Percentiles rank a stretch among this genome's conserved stretches.
phyloP scores from a whole-genome alignment of 257 asterid species.

The Knoxia roxburghii region DNA sequence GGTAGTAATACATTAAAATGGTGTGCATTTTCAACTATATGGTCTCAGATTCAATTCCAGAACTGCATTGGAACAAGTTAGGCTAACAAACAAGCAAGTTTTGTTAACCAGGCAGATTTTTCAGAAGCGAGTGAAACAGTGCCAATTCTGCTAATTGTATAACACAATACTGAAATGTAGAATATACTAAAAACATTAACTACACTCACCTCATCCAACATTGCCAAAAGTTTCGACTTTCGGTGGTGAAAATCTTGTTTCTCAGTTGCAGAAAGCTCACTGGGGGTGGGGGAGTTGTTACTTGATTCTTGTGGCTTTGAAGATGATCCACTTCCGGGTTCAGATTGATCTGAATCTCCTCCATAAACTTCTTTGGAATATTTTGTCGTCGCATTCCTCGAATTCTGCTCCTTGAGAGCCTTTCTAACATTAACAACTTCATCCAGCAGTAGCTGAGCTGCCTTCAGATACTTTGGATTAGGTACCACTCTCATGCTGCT shows the following conservation, averaged over 20 bases:
- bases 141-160: background rate
- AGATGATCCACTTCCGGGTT: conserved; percentile 26
- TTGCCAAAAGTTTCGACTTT: conserved; percentile 61
- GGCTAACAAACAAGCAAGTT: background rate
- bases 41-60: background rate
- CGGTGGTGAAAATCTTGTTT: conserved; percentile 71
- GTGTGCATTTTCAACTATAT: background rate
- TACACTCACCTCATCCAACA: conserved; percentile 72
- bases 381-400: conserved; percentile 28
- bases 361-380: conserved; percentile 37
- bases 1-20: too few relatives aligned
- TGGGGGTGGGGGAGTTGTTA: conserved; percentile 16
- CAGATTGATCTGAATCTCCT: conserved; percentile 36
- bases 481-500: conserved; percentile 42
- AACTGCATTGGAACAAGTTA: background rate
- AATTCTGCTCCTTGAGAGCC: conserved; percentile 45
- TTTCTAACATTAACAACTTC: conserved; percentile 76
- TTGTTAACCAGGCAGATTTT: background rate
- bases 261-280: conserved; percentile 60
- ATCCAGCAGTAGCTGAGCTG: conserved; percentile 66
- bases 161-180: background rate
- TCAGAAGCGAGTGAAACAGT: background rate
- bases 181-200: background rate
- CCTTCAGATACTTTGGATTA: conserved; percentile 66
- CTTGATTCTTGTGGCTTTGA: conserved; percentile 33